phyloP scores from a whole-genome alignment of 805 yeast genomes.

The Pichia nanzhaoensis region DNA sequence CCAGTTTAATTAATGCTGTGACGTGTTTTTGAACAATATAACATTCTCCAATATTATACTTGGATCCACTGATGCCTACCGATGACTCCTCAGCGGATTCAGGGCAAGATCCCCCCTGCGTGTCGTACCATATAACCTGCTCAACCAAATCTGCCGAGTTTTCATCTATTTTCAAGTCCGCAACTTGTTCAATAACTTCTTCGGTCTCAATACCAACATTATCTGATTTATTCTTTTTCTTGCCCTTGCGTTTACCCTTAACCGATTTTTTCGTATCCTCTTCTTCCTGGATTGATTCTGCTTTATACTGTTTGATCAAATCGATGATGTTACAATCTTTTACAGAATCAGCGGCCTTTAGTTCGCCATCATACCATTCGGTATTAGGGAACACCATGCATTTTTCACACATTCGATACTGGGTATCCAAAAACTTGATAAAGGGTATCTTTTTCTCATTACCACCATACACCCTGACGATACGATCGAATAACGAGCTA shows the following conservation, averaged over 20 bases:
- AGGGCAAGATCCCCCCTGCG: slow-evolving; percentile 80
- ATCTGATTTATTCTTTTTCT: slow-evolving; percentile 5
- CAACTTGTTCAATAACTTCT: neutral
- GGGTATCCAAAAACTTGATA: slow-evolving; percentile 60
- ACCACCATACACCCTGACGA: slow-evolving; percentile 43
- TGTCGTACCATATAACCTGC: slow-evolving; percentile 79
- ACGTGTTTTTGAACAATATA: slow-evolving; percentile 55
- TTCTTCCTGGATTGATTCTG: neutral
- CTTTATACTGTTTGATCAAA: slow-evolving; percentile 24
- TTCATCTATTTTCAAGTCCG: neutral
- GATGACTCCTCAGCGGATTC: slow-evolving; percentile 43
- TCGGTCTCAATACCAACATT: too few relatives aligned
- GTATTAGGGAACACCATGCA: slow-evolving; percentile 77
- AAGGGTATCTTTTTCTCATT: slow-evolving; percentile 30
- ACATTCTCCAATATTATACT: slow-evolving; percentile 74
- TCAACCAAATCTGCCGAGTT: slow-evolving; percentile 37
- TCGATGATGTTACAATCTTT: slow-evolving; percentile 46
- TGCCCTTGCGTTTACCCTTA: too few relatives aligned
- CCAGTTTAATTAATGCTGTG: slow-evolving; percentile 39
- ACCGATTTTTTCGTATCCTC: too few relatives aligned
- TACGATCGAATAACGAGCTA: slow-evolving; percentile 73
- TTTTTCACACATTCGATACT: slow-evolving; percentile 77
- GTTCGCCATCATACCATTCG: slow-evolving; percentile 53
- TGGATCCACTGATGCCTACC: slow-evolving; percentile 37
- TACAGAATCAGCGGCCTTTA: slow-evolving; percentile 59